Evolutionary conservation across 768 basidiomycete species (phyloP).

Genomic region (Neoboletus magnificus): DNA sequence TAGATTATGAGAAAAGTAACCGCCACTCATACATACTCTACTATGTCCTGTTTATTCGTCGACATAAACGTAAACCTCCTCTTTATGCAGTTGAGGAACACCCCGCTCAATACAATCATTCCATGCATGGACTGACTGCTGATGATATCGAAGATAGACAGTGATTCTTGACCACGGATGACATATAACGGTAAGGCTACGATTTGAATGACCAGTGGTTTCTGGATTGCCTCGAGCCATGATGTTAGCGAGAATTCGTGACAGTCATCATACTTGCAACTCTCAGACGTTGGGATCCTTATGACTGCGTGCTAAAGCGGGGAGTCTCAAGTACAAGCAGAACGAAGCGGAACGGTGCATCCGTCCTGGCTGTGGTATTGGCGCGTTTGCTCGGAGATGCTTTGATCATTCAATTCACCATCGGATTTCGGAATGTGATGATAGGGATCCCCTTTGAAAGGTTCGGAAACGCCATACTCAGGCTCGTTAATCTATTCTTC

Average conservation of each 20-base stretch:
- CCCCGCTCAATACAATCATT: constrained; percentile 25
- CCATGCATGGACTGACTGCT: background rate
- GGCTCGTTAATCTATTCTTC: background rate
- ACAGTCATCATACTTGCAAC: too few species aligned
- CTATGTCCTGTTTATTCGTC: constrained; percentile 16
- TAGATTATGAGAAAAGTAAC: constrained; percentile 32
- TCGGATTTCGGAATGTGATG: background rate
- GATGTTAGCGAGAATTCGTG: too few species aligned
- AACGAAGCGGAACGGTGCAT: background rate
- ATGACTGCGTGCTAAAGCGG: background rate
- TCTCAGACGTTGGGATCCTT: background rate
- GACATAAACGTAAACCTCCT: constrained; percentile 8
- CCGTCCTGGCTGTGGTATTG: background rate
- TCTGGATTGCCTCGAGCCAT: too few species aligned
- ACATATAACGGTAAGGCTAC: too few species aligned
- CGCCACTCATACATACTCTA: constrained; percentile 26
- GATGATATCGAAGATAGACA: background rate
- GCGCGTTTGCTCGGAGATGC: background rate
- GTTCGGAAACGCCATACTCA: background rate
- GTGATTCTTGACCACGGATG: background rate
- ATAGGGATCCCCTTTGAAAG: too few species aligned
- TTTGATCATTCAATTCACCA: background rate
- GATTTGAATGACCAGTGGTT: too few species aligned
- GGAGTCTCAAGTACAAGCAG: background rate
- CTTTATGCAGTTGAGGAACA: constrained; percentile 15